phyloP scores from a whole-genome alignment of 805 yeast species.

The Jamesozyma lodderae region DNA sequence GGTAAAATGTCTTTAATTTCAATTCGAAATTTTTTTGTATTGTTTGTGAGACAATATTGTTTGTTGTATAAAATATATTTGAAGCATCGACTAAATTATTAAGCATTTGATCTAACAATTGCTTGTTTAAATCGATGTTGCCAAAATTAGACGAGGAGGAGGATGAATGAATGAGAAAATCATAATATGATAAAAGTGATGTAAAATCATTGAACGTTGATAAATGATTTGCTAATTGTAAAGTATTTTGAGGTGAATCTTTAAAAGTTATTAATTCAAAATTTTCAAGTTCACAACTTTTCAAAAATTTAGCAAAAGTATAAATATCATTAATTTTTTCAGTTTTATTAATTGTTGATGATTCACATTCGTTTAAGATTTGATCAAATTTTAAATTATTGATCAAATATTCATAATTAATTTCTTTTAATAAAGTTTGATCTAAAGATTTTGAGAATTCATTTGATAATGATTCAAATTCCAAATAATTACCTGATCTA shows the following conservation, averaged over 20 bases:
- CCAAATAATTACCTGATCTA: slow-evolving; percentile 17
- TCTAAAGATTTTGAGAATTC: slow-evolving; percentile 14
- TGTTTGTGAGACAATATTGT: not conserved
- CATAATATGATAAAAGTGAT: slow-evolving; percentile 13
- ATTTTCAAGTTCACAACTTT: slow-evolving; percentile 12
- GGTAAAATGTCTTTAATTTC: slow-evolving; percentile 21
- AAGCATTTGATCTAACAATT: slow-evolving; percentile 20
- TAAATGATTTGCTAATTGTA: slow-evolving; percentile 24
- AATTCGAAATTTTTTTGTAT: slow-evolving; percentile 3
- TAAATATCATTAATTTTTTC: slow-evolving; percentile 17
- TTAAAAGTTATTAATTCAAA: slow-evolving; percentile 5
- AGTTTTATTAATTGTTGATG: slow-evolving; percentile 2
- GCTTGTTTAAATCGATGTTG: not conserved
- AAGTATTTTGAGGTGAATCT: slow-evolving; percentile 14
- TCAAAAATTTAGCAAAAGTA: slow-evolving; percentile 20
- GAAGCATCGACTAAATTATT: slow-evolving; percentile 21
- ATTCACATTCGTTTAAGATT: slow-evolving; percentile 9
- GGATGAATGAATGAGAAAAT: slow-evolving; percentile 3
- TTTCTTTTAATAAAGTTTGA: slow-evolving; percentile 6
- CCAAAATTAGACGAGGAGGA: too few relatives aligned
- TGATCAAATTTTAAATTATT: slow-evolving; percentile 16
- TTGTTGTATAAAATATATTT: slow-evolving; percentile 9
- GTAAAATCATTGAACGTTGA: slow-evolving; percentile 14
- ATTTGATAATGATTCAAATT: slow-evolving; percentile 11
- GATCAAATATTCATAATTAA: slow-evolving; percentile 20